Evolutionary conservation across 805 yeast species (phyloP).

Genomic region (Candida sakaeoensis): DNA sequence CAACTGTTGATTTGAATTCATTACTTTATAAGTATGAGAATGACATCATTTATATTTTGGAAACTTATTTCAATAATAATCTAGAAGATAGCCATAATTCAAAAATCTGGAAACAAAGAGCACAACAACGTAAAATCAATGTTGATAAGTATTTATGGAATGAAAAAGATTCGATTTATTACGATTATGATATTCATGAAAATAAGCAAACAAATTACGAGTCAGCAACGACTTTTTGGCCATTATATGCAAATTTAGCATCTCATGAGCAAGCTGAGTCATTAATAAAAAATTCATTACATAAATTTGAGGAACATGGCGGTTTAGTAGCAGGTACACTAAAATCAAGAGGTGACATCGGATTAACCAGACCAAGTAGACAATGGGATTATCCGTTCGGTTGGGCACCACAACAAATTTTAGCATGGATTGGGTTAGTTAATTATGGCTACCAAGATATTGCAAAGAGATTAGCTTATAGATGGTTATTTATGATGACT

Average conservation of each 20-base stretch:
- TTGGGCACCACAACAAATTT: constrained; percentile 97
- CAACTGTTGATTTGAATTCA: constrained; percentile 86
- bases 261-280: constrained; percentile 60
- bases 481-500: constrained; percentile 90
- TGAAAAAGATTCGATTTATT: constrained; percentile 70
- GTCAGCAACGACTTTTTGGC: constrained; percentile 89
- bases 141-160: constrained; percentile 81
- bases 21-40: constrained; percentile 84
- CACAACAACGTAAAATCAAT: constrained; percentile 48
- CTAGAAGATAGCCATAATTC: constrained; percentile 42
- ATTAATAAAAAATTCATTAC: constrained; percentile 55
- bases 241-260: constrained; percentile 80
- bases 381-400: constrained; percentile 99
- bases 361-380: constrained; percentile 72
- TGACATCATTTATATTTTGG: constrained; percentile 70
- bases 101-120: constrained; percentile 58
- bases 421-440: constrained; percentile 84
- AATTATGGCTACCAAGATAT: constrained; percentile 66
- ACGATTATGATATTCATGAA: constrained; percentile 72
- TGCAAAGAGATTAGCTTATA: constrained; percentile 68
- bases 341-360: constrained; percentile 66
- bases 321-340: constrained; percentile 86
- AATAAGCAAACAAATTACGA: constrained; percentile 62
- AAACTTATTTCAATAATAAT: constrained; percentile 50
- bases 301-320: constrained; percentile 78